Evolutionary conservation across 148 eudicot genomes (phyloP).

Genomic region (Chenopodium quinoa): DNA sequence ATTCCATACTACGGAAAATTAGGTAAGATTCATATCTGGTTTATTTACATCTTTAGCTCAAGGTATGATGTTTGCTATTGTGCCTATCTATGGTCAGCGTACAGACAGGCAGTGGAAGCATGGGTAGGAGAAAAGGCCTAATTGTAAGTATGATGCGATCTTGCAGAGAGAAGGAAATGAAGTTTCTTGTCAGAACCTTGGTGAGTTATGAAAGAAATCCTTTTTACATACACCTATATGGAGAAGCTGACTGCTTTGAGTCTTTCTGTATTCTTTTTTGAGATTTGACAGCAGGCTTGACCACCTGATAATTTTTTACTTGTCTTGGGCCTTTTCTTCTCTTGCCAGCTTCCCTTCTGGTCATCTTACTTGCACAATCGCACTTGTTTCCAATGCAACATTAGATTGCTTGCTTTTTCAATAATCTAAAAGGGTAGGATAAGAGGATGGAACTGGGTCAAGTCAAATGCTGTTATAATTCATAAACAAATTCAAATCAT

Average conservation of each 20-base stretch:
- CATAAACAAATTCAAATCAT: neutral
- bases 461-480: neutral
- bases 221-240: neutral
- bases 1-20: slow-evolving; percentile 63
- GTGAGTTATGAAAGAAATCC: slow-evolving; percentile 39
- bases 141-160: slow-evolving; percentile 84
- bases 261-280: neutral
- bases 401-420: neutral
- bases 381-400: neutral
- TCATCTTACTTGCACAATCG: neutral
- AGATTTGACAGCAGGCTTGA: neutral
- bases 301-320: neutral
- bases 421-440: neutral
- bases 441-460: neutral
- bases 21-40: slow-evolving; percentile 45
- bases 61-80: neutral
- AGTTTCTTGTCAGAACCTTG: slow-evolving; percentile 89
- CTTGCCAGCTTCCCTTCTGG: slow-evolving; percentile 4
- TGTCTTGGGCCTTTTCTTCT: neutral
- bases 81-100: slow-evolving; percentile 48
- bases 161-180: slow-evolving; percentile 96
- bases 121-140: slow-evolving; percentile 69
- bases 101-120: slow-evolving; percentile 92
- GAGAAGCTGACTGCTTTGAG: neutral
- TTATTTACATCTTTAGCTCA: neutral